Evolutionary conservation across 176 grass and related monocot species (phyloP).

Genomic region (Oryza longistaminata): DNA sequence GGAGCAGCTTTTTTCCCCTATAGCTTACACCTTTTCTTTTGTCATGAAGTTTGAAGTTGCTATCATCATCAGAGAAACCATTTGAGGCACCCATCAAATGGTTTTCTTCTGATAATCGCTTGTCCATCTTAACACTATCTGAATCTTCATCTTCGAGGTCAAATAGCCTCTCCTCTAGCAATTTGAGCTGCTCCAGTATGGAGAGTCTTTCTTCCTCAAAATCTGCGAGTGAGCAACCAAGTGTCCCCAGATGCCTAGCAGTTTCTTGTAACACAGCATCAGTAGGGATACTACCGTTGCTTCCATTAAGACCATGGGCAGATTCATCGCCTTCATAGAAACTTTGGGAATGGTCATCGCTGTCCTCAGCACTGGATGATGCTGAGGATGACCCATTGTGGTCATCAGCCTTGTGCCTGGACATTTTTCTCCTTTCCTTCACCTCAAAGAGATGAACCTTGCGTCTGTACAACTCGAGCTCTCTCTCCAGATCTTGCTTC

Average conservation of each 20-base stretch:
- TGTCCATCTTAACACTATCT: slow-evolving; percentile 40
- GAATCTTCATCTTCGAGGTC: slow-evolving; percentile 72
- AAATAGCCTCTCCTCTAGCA: slow-evolving; percentile 82
- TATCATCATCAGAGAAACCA: slow-evolving; percentile 63
- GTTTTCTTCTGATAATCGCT: slow-evolving; percentile 56
- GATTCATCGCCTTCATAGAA: slow-evolving; percentile 66
- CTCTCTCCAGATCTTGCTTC: slow-evolving; percentile 86
- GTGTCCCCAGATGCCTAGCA: slow-evolving; percentile 50
- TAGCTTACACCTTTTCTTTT: slow-evolving; percentile 45
- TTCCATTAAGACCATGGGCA: slow-evolving; percentile 57
- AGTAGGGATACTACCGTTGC: slow-evolving; percentile 56
- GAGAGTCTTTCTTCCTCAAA: slow-evolving; percentile 94
- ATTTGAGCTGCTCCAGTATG: slow-evolving; percentile 84
- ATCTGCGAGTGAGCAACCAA: slow-evolving; percentile 67
- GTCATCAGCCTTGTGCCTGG: slow-evolving; percentile 55
- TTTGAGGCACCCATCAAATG: slow-evolving; percentile 47
- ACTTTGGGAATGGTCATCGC: slow-evolving; percentile 62
- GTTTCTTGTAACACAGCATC: slow-evolving; percentile 72
- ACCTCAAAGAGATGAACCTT: slow-evolving; percentile 73
- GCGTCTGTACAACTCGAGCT: slow-evolving; percentile 59
- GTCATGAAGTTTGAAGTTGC: slow-evolving; percentile 44
- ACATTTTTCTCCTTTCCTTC: slow-evolving; percentile 59
- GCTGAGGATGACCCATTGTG: slow-evolving; percentile 64
- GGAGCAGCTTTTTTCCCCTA: slow-evolving; percentile 85
- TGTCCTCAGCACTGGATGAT: slow-evolving; percentile 89